Percentiles rank a stretch among this genome's conserved stretches.
Conservation (phyloP, 768 basidiomycete species). For the Psilocybe subaeruginosa region DNA sequence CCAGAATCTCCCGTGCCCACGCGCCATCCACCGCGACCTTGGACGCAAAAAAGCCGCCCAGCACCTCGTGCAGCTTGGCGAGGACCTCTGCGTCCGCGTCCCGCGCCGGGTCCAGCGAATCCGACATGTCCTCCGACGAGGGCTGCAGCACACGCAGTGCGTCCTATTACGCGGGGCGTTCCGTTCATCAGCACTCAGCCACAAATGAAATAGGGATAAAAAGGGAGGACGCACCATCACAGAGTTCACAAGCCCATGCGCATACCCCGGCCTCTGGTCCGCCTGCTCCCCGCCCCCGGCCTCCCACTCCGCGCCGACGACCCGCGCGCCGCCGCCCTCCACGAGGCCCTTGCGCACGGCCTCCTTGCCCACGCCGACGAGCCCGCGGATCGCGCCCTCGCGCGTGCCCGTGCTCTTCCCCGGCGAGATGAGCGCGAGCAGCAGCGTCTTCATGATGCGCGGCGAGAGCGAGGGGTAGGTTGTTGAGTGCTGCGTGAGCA, state of each 20-base stretch:
- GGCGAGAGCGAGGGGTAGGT: slow-evolving; percentile 87
- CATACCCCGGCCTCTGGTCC: slow-evolving; percentile 25
- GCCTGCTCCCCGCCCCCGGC: slow-evolving; percentile 24
- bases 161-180: background rate
- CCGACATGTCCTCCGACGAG: slow-evolving; percentile 1
- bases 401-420: slow-evolving; percentile 80
- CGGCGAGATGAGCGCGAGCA: slow-evolving; percentile 78
- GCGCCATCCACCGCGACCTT: background rate
- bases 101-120: background rate
- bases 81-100: background rate
- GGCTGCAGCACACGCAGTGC: slow-evolving; percentile 7
- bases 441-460: slow-evolving; percentile 92
- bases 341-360: slow-evolving; percentile 83
- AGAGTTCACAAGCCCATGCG: slow-evolving; percentile 52
- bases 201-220: background rate
- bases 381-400: slow-evolving; percentile 88
- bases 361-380: slow-evolving; percentile 84
- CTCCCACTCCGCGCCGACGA: slow-evolving; percentile 70
- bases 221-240: slow-evolving; percentile 53
- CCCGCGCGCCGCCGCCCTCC: slow-evolving; percentile 77
- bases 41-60: slow-evolving; percentile 1
- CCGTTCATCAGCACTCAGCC: background rate
- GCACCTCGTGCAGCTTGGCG: background rate
- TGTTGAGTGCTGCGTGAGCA: slow-evolving; percentile 82
- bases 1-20: slow-evolving; percentile 2